Conservation (phyloP, 208 protist genomes). For the Crithidia thermophila region DNA sequence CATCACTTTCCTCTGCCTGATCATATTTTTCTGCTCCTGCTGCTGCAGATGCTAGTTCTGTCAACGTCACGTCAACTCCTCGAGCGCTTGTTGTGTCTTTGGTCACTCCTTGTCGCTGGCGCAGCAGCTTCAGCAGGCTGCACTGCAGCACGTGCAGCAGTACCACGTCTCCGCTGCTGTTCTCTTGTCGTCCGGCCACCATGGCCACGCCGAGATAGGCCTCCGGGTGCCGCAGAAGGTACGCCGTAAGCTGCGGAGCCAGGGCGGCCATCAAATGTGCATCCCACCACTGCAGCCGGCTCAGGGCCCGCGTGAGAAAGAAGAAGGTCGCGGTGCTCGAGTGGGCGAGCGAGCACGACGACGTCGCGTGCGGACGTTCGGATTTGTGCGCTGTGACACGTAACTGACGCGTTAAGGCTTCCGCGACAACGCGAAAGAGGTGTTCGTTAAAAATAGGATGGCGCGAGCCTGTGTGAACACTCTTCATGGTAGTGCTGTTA, state of each 20-base stretch:
- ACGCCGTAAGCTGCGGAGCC: conserved; percentile 41
- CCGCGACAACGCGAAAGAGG: conserved; percentile 39
- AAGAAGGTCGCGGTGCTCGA: conserved; percentile 45
- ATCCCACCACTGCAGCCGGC: conserved; percentile 57
- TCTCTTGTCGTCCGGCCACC: conserved; percentile 62
- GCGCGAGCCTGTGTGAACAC: too few relatives aligned
- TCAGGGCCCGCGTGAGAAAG: conserved; percentile 69
- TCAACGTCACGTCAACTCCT: too few relatives aligned
- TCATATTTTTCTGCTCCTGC: too few relatives aligned
- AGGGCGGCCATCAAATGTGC: conserved; percentile 38
- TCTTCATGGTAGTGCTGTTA: too few relatives aligned
- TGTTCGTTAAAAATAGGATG: conserved; percentile 51
- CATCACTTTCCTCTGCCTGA: too few relatives aligned
- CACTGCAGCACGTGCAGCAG: conserved; percentile 47
- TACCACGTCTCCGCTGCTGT: conserved; percentile 32
- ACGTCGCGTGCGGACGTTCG: background rate
- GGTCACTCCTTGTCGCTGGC: conserved; percentile 20
- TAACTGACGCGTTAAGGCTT: conserved; percentile 33
- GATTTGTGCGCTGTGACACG: background rate
- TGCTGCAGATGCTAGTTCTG: too few relatives aligned
- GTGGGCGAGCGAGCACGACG: conserved; percentile 9
- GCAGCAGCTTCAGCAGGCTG: conserved; percentile 46
- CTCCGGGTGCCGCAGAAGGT: conserved; percentile 48
- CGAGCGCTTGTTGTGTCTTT: too few relatives aligned
- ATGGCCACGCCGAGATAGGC: conserved; percentile 50